Evolutionary conservation across 345 rosid genomes (phyloP), one percentile per base, ranked within the genome.

Genomic region (Gynandropsis gynandra): DNA sequence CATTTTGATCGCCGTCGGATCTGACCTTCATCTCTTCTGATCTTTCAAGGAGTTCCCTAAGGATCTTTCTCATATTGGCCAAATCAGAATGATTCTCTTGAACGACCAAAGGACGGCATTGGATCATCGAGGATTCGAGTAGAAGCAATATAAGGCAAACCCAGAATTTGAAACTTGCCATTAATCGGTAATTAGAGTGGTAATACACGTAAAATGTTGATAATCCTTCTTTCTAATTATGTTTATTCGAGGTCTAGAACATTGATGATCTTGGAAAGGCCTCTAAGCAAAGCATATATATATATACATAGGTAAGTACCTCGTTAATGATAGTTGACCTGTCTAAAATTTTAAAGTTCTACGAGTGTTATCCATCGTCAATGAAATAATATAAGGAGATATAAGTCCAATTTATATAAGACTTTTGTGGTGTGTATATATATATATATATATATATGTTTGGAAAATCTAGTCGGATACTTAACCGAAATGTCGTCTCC

Each of bases 101-200:
- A 2, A 16, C 44, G 55, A 45, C 54, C 35, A 68, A 21, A 50
- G 55, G 72, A 36, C 64, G 49, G 34, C 68, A 68, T 56, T 68
- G 54, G 27, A 56, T 45, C 47, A 33, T 38, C 0, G 63, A 62
- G 52, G 62, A 42, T 44, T 49, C 47, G 31, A 62, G 56, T 52
- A 68, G 45, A 51, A 68, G 60, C 40, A 68, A 41, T 29, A 52
- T 46, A 16, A 68, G 56, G 31, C 68, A 68, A 32, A 62, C 0
- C 50, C 59, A 62, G 47, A 68, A 21, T 64, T 62, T 62, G 51
- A 62, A 42, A 50, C 29, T 57, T 29, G 64, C 56, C 72, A 68
- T 68, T 42, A 29, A 54, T 54, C 47, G 34, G 19, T 53, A 33
- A 34, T 7, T 50, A 17, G 38, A 43, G 39, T 8, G 29, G 5